Evolutionary conservation across 768 basidiomycete genomes (phyloP).

Genomic region (Omphalotus guepiniiformis): DNA sequence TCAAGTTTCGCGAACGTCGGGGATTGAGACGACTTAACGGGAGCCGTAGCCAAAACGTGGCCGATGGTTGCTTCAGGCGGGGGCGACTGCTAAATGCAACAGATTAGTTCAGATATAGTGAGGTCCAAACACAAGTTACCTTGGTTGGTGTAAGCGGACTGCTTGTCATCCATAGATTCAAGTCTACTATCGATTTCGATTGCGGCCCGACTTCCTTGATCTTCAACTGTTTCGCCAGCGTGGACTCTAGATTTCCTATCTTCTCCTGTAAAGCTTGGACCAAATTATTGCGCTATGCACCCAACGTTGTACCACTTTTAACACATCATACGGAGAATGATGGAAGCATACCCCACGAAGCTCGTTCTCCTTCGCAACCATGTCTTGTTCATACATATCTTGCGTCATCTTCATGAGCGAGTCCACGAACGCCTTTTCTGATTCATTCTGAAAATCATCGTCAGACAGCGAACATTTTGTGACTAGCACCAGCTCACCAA

Average conservation of each 20-base stretch:
- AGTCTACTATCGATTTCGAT: conserved; percentile 5
- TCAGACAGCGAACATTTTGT: background rate
- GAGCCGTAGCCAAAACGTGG: background rate
- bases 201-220: background rate
- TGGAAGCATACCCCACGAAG: conserved; percentile 24
- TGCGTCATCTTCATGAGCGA: conserved; percentile 40
- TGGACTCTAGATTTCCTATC: conserved; percentile 3
- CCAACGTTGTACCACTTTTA: background rate
- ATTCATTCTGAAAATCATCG: conserved; percentile 1
- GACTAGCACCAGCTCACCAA: conserved; percentile 32
- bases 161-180: conserved; percentile 6
- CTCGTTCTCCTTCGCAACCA: conserved; percentile 53
- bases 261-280: conserved; percentile 1
- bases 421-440: conserved; percentile 46
- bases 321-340: background rate
- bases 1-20: conserved; percentile 7
- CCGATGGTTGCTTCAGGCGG: background rate
- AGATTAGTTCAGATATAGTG: no score
- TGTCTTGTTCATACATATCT: conserved; percentile 46
- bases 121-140: no score
- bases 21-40: background rate
- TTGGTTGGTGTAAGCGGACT: no score
- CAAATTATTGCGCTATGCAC: conserved; percentile 3
- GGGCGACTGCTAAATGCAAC: no score
- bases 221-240: conserved; percentile 3